A percentile compares a stretch with the other conserved stretches of the same genome.
Evolutionary conservation across 495 filamentous ascomycete species (phyloP).

Genomic region (Tuber aestivum): DNA sequence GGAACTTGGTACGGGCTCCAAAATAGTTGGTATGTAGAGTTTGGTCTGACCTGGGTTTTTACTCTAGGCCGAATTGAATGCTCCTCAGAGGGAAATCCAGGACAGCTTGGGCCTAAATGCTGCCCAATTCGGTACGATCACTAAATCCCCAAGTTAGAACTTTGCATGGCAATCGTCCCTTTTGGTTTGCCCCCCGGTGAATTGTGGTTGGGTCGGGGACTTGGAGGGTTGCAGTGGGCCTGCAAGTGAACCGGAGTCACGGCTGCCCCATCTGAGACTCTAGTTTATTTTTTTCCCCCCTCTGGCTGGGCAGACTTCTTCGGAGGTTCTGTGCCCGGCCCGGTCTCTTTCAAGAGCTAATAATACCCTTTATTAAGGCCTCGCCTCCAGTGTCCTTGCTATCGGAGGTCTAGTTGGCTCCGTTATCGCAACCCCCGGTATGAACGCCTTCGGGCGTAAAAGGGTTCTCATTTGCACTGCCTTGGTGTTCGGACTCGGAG

Average conservation of each 20-base stretch:
- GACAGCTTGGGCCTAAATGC: slow-evolving; percentile 47
- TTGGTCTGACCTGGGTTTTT: slow-evolving; percentile 12
- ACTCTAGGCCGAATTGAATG: slow-evolving; percentile 81
- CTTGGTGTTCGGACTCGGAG: slow-evolving; percentile 68
- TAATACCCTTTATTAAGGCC: slow-evolving; percentile 20
- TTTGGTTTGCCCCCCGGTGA: background rate
- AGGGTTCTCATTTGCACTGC: slow-evolving; percentile 66
- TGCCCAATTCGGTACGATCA: slow-evolving; percentile 54
- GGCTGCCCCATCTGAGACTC: slow-evolving; percentile 32
- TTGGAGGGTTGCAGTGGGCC: slow-evolving; percentile 34
- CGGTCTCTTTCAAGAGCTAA: slow-evolving; percentile 6
- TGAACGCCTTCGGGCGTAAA: slow-evolving; percentile 66
- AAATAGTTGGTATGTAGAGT: background rate
- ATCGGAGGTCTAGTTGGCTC: slow-evolving; percentile 83
- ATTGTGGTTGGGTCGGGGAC: background rate
- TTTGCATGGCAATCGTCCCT: background rate
- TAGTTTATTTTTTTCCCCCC: slow-evolving; percentile 65
- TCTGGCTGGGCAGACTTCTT: slow-evolving; percentile 71
- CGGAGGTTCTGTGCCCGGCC: slow-evolving; percentile 44
- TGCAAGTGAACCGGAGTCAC: slow-evolving; percentile 38
- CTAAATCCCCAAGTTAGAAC: background rate
- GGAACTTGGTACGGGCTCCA: slow-evolving; percentile 64
- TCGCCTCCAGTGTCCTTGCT: slow-evolving; percentile 85
- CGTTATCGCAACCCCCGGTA: slow-evolving; percentile 65
- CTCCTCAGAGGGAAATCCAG: slow-evolving; percentile 81